These are phyloP conservation scores for Thielaviopsis euricoi DNA, from an alignment of 2,329 filamentous ascomycete genomes.

Conservation along the genomic window DNA sequence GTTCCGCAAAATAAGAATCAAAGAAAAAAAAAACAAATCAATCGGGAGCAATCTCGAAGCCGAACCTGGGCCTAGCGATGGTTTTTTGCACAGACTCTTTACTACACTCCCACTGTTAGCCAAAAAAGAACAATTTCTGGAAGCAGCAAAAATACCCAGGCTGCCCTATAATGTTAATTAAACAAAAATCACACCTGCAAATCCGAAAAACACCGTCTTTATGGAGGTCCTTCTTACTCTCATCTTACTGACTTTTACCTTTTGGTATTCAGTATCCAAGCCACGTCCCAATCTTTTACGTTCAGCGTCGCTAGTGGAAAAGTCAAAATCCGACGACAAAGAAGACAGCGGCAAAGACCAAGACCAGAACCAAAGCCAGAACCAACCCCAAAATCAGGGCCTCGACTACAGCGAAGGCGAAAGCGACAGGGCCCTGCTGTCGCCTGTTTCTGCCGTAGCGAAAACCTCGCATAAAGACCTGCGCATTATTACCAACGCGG, in stretches of 20 bases:
- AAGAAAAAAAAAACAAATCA: background rate
- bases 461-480: background rate
- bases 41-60: background rate
- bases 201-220: background rate
- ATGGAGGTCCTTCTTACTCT: slow-evolving; percentile 8
- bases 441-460: background rate
- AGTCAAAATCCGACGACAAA: background rate
- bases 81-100: background rate
- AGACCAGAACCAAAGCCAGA: background rate
- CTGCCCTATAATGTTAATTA: background rate
- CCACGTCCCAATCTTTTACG: slow-evolving; percentile 9
- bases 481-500: background rate
- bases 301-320: slow-evolving; percentile 2
- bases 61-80: background rate
- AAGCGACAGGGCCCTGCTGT: background rate
- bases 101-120: background rate
- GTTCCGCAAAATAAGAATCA: background rate
- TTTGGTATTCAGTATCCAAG: slow-evolving; percentile 8
- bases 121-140: background rate
- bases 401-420: background rate
- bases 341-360: slow-evolving; percentile 1
- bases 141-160: background rate
- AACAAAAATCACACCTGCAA: background rate
- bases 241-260: slow-evolving; percentile 9
- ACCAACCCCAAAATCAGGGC: background rate